Conservation (phyloP, 176 grass and related monocot species). For the Hordeum vulgare region MorexV3_pseudomolecules_assembly NC_058522.1:436790417-436790916, state of each 20-base stretch:
- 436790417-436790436: not conserved
- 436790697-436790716: slow-evolving; percentile 3
- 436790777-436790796: slow-evolving; percentile 31
- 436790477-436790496: not conserved
- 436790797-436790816: slow-evolving; percentile 73
- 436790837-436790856: not conserved
- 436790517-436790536: not conserved
- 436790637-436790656: slow-evolving; percentile 26
- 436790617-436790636: not conserved
- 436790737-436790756: slow-evolving; percentile 19
- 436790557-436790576: not conserved
- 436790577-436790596: not conserved
- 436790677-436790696: not conserved
- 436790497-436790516: not conserved
- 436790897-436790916: not conserved
- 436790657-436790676: slow-evolving; percentile 11
- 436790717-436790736: not conserved
- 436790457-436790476: not conserved
- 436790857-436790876: not conserved
- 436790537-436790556: not conserved
- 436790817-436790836: slow-evolving; percentile 56
- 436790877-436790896: not conserved
- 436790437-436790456: not conserved
- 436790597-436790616: not conserved
- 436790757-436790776: slow-evolving; percentile 41